Conservation (phyloP, 192 early-diverging fungal genomes). For the Coemansia sp. region DNA sequence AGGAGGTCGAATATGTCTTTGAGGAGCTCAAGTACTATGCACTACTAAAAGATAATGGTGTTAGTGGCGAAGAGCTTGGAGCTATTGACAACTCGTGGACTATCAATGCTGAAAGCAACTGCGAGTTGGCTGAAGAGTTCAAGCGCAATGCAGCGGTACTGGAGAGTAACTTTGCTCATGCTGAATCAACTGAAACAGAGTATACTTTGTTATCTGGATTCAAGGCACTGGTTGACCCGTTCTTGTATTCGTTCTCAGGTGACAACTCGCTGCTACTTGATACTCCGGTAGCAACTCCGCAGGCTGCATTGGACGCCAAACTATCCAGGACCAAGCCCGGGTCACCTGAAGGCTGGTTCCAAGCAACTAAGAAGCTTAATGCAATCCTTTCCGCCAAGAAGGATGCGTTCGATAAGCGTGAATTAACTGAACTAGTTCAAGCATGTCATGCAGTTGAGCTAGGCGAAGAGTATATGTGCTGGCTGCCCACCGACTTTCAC, state of each 20-base stretch:
- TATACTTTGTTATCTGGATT: background rate
- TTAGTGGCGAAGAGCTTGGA: no score
- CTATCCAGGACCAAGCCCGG: background rate
- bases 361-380: background rate
- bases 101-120: no score
- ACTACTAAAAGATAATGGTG: no score
- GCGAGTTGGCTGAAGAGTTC: no score
- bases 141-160: no score
- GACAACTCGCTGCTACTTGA: background rate
- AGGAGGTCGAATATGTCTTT: no score
- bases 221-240: background rate
- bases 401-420: background rate
- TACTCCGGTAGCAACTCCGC: background rate
- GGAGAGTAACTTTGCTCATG: background rate
- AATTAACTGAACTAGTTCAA: conserved; percentile 14
- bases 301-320: background rate
- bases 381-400: background rate
- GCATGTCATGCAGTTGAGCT: conserved; percentile 4
- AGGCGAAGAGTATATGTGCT: no score
- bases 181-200: no score
- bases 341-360: background rate
- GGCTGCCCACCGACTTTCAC: no score
- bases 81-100: no score
- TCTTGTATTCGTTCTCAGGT: background rate
- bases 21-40: no score